A percentile compares a stretch with the other conserved stretches of the same genome.
These are phyloP conservation scores for Rhodomyrtus tomentosa DNA, from an alignment of 345 rosid genomes.

Conservation along the genomic window DNA sequence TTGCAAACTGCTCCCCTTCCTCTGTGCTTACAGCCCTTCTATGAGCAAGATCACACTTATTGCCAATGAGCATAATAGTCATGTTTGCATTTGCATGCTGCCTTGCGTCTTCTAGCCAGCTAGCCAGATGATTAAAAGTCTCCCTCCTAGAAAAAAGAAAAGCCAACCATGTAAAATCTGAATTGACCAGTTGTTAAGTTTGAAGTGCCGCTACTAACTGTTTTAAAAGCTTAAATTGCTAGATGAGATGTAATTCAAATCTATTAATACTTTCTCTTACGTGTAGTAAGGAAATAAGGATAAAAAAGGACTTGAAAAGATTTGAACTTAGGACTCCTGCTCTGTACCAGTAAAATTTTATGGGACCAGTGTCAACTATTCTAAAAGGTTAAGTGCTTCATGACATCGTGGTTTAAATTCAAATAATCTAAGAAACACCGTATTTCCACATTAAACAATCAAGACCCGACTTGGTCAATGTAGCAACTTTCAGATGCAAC, in stretches of 20 bases:
- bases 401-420: neutral
- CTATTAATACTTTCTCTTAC: neutral
- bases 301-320: neutral
- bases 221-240: neutral
- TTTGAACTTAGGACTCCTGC: neutral
- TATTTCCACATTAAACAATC: neutral
- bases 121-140: constrained; percentile 86
- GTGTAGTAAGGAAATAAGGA: neutral
- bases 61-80: constrained; percentile 94
- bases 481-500: neutral
- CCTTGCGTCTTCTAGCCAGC: constrained; percentile 96
- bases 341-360: neutral
- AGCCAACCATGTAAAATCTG: neutral
- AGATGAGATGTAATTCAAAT: neutral
- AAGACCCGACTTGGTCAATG: neutral
- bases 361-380: neutral
- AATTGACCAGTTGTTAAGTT: neutral
- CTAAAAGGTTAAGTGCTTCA: neutral
- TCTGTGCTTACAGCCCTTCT: constrained; percentile 88
- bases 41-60: constrained; percentile 92
- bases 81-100: constrained; percentile 97
- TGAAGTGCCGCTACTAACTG: neutral
- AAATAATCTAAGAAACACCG: neutral
- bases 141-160: constrained; percentile 47
- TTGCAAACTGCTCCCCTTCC: constrained; percentile 96